Conservation (phyloP, 345 rosid species). For the Lepidium didymum region DNA sequence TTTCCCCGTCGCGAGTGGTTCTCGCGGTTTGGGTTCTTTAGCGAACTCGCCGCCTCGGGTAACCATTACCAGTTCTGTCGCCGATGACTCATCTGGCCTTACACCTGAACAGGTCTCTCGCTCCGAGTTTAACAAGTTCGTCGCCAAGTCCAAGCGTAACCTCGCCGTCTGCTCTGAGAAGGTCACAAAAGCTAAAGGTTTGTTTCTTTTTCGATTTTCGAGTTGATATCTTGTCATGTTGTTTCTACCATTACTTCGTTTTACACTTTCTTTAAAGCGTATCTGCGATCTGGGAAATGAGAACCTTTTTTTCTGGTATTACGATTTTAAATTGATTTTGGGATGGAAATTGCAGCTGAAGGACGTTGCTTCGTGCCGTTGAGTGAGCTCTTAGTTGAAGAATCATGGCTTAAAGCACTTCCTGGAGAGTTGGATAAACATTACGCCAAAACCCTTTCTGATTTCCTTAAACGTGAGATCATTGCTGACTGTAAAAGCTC, state of each 20-base stretch:
- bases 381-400: conserved; percentile 81
- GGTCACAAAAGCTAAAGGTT: conserved; percentile 51
- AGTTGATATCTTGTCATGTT: neutral
- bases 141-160: conserved; percentile 66
- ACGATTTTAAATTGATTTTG: neutral
- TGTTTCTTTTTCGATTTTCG: neutral
- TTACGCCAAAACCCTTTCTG: conserved; percentile 50
- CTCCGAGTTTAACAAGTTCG: conserved; percentile 48
- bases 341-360: conserved; percentile 14
- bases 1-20: conserved; percentile 2
- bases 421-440: conserved; percentile 64
- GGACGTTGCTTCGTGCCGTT: conserved; percentile 49
- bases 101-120: conserved; percentile 49
- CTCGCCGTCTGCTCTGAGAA: conserved; percentile 54
- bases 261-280: neutral
- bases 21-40: conserved; percentile 6
- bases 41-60: conserved; percentile 21
- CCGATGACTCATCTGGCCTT: conserved; percentile 34
- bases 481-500: conserved; percentile 10
- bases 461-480: conserved; percentile 56
- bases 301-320: neutral
- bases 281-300: neutral
- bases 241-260: neutral
- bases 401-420: conserved; percentile 67
- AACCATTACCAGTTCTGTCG: neutral